phyloP scores from a whole-genome alignment of 495 filamentous ascomycete species.

The Geopyxis carbonaria region DNA sequence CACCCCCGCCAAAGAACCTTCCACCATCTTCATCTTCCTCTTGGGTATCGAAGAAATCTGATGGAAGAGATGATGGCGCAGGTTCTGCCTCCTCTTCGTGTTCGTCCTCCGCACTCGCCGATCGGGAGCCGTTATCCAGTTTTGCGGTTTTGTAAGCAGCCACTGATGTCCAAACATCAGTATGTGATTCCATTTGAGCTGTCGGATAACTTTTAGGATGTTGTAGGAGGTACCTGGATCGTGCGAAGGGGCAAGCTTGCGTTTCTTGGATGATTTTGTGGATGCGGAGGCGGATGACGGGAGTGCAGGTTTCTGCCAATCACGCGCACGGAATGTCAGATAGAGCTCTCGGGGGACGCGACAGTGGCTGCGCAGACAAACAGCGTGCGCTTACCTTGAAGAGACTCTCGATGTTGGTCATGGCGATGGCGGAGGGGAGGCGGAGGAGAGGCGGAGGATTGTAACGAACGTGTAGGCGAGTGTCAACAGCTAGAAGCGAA shows the following conservation, averaged over 20 bases:
- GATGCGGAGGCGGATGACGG: slow-evolving; percentile 22
- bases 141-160: slow-evolving; percentile 58
- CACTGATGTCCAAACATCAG: slow-evolving; percentile 31
- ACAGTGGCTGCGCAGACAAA: no score
- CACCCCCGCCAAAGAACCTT: slow-evolving; percentile 85
- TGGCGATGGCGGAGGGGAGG: slow-evolving; percentile 25
- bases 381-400: slow-evolving; percentile 47
- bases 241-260: slow-evolving; percentile 53
- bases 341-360: neutral
- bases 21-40: slow-evolving; percentile 72
- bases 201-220: neutral
- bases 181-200: slow-evolving; percentile 3
- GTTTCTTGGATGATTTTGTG: slow-evolving; percentile 37
- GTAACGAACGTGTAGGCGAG: no score
- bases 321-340: slow-evolving; percentile 10
- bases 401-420: slow-evolving; percentile 65
- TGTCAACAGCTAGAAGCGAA: no score
- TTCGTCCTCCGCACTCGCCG: slow-evolving; percentile 40
- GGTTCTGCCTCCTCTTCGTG: slow-evolving; percentile 46
- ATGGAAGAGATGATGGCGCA: slow-evolving; percentile 38
- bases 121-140: slow-evolving; percentile 46
- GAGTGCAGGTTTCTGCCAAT: slow-evolving; percentile 35
- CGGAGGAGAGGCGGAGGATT: neutral
- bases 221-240: slow-evolving; percentile 47
- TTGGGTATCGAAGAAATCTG: slow-evolving; percentile 39